Percentiles rank a stretch among this genome's conserved stretches.
These are phyloP conservation scores for Salix caprea DNA, from an alignment of 345 rosid genomes.

Conservation along the genomic window DNA sequence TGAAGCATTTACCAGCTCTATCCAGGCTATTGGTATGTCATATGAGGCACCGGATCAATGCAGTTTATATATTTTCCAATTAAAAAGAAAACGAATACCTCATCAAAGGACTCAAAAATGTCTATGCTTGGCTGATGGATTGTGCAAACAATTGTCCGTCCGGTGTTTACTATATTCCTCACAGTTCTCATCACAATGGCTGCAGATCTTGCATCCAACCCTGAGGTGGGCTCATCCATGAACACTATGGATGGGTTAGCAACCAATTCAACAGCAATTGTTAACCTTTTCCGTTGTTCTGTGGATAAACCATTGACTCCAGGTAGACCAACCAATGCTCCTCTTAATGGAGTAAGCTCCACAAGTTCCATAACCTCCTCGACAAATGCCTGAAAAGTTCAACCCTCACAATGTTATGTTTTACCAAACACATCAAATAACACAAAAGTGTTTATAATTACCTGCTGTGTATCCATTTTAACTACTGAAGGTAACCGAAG, in stretches of 20 bases:
- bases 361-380: slow-evolving; percentile 99
- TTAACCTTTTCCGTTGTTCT: slow-evolving; percentile 88
- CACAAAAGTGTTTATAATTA: slow-evolving; percentile 18
- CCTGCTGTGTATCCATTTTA: slow-evolving; percentile 76
- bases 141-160: slow-evolving; percentile 94
- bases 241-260: slow-evolving; percentile 96
- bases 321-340: slow-evolving; percentile 90
- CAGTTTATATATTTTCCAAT: neutral
- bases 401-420: slow-evolving; percentile 25
- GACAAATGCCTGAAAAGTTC: slow-evolving; percentile 70
- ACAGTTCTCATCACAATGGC: slow-evolving; percentile 99
- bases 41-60: neutral
- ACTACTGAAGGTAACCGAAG: slow-evolving; percentile 82
- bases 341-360: slow-evolving; percentile 73
- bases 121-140: slow-evolving; percentile 99
- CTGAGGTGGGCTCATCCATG: slow-evolving; percentile 99
- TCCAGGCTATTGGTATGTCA: neutral
- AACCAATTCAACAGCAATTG: slow-evolving; percentile 92
- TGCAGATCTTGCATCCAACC: slow-evolving; percentile 95
- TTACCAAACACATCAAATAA: slow-evolving; percentile 9
- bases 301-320: slow-evolving; percentile 95
- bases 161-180: slow-evolving; percentile 91
- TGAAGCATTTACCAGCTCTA: neutral
- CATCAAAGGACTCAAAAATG: slow-evolving; percentile 96
- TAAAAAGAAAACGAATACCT: slow-evolving; percentile 44